Evolutionary conservation across 805 yeast genomes (phyloP).

Genomic region (Cyberlindnera xylosilytica): DNA sequence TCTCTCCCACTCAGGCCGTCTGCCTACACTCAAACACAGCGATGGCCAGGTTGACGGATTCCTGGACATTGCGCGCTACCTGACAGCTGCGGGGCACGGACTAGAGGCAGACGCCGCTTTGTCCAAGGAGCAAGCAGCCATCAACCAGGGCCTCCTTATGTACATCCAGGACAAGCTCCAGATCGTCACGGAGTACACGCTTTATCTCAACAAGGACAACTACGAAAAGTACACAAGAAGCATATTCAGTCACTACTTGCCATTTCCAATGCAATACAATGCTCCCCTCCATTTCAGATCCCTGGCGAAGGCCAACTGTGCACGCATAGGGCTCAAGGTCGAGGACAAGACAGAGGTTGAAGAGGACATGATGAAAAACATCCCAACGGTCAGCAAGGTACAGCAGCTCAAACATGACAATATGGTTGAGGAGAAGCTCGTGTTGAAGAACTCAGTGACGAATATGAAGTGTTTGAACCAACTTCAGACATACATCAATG

Average conservation of each 20-base stretch:
- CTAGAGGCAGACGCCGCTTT: conserved; percentile 13
- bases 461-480: conserved; percentile 27
- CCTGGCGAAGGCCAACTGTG: conserved; percentile 31
- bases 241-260: conserved; percentile 48
- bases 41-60: conserved; percentile 37
- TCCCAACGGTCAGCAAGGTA: conserved; percentile 42
- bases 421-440: conserved; percentile 32
- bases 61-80: conserved; percentile 34
- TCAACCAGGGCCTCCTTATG: conserved; percentile 43
- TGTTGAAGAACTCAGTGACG: conserved; percentile 25
- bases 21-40: conserved; percentile 44
- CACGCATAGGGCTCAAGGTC: conserved; percentile 31
- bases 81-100: conserved; percentile 18
- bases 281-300: conserved; percentile 50
- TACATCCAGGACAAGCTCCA: conserved; percentile 40
- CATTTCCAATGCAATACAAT: conserved; percentile 74
- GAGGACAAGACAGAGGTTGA: conserved; percentile 30
- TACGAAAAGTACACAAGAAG: conserved; percentile 60
- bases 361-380: conserved; percentile 28
- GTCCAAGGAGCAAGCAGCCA: conserved; percentile 30
- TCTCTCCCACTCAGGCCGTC: conserved; percentile 42
- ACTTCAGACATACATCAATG: conserved; percentile 12
- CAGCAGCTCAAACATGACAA: conserved; percentile 67
- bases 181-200: conserved; percentile 51
- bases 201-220: conserved; percentile 53